phyloP scores from a whole-genome alignment of 1,284 basidiomycete genomes.

The Cutaneotrichosporon cyanovorans region DNA sequence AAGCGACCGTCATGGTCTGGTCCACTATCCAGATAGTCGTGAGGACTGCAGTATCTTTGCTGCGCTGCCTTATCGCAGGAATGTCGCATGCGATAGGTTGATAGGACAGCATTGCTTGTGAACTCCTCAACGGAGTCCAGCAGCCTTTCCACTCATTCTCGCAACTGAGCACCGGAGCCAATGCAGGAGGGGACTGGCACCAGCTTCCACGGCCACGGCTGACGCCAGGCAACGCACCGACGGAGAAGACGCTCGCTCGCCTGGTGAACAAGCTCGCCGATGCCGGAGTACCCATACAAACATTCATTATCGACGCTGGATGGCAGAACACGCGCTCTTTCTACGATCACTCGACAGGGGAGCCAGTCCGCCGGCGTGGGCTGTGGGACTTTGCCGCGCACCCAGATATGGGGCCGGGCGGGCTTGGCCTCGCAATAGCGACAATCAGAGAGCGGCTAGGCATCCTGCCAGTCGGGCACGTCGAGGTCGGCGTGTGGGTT shows the following conservation, averaged over 20 bases:
- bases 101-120: too few relatives aligned
- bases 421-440: slow-evolving; percentile 1
- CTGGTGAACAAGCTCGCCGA: slow-evolving; percentile 6
- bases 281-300: slow-evolving; percentile 20
- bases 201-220: neutral
- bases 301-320: slow-evolving; percentile 37
- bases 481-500: slow-evolving; percentile 30
- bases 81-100: too few relatives aligned
- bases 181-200: too few relatives aligned
- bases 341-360: neutral
- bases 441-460: slow-evolving; percentile 5
- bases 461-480: neutral
- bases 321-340: slow-evolving; percentile 26
- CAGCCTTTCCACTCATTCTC: too few relatives aligned
- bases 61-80: too few relatives aligned
- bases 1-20: too few relatives aligned
- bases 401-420: neutral
- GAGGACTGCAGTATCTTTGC: too few relatives aligned
- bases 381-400: slow-evolving; percentile 12
- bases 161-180: too few relatives aligned
- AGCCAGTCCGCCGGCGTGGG: slow-evolving; percentile 1
- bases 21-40: too few relatives aligned
- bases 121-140: too few relatives aligned
- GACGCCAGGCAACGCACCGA: slow-evolving; percentile 4
- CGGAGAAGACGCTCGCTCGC: slow-evolving; percentile 1